These are phyloP conservation scores for Plantago coronopus DNA, from an alignment of 305 asterid species.

Conservation along the genomic window DNA sequence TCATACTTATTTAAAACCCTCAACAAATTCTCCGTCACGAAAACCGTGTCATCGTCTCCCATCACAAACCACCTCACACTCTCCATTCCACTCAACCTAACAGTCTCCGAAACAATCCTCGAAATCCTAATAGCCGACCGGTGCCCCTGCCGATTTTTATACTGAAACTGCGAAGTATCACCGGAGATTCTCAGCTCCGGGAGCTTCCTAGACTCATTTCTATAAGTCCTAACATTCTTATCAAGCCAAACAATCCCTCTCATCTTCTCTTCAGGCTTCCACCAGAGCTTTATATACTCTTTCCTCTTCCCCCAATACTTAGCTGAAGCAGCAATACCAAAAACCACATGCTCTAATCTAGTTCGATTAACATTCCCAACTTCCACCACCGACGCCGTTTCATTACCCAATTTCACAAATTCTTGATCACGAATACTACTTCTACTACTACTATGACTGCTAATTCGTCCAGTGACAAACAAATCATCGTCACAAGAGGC, in stretches of 20 bases:
- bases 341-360: constrained; percentile 5
- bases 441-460: background rate
- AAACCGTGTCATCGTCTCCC: constrained; percentile 75
- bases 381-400: background rate
- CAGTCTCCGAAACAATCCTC: constrained; percentile 50
- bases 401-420: background rate
- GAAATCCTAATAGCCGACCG: constrained; percentile 58
- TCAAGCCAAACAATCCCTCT: constrained; percentile 10
- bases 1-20: constrained; percentile 58
- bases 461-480: background rate
- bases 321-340: constrained; percentile 12
- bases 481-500: background rate
- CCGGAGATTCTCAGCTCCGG: constrained; percentile 46
- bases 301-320: constrained; percentile 6
- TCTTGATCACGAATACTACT: background rate
- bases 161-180: constrained; percentile 41
- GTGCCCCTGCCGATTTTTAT: constrained; percentile 48
- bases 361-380: background rate
- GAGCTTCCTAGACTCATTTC: constrained; percentile 10
- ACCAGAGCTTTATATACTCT: constrained; percentile 7
- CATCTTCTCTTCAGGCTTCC: constrained; percentile 3
- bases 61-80: constrained; percentile 62
- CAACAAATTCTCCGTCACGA: constrained; percentile 59
- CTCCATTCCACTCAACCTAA: constrained; percentile 36
- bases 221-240: background rate